These are phyloP conservation scores for Farysia itapuensis DNA, from an alignment of 1,284 basidiomycete species.

Conservation along the genomic window DNA sequence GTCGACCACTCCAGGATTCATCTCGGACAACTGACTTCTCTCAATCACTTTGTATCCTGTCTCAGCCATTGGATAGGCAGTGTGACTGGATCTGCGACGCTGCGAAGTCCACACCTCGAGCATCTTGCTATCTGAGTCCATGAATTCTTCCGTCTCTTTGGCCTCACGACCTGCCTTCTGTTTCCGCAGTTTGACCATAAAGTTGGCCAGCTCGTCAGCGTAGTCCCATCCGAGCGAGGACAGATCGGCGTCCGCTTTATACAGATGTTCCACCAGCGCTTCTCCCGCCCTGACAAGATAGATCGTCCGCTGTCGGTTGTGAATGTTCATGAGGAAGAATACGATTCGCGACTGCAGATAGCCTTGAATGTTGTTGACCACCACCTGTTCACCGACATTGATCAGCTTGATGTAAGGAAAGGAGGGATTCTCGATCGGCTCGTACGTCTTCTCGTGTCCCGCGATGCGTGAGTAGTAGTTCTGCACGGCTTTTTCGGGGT, in stretches of 20 bases:
- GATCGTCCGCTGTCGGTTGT: constrained; percentile 84
- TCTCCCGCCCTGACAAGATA: constrained; percentile 59
- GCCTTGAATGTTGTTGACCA: constrained; percentile 76
- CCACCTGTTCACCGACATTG: constrained; percentile 71
- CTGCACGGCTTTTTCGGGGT: constrained; percentile 82
- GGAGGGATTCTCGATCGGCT: constrained; percentile 75
- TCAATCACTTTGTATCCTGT: constrained; percentile 73
- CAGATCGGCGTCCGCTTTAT: constrained; percentile 96
- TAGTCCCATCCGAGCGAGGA: constrained; percentile 95
- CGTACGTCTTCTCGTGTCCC: constrained; percentile 83
- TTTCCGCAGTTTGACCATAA: constrained; percentile 49
- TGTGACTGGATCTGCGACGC: constrained; percentile 86
- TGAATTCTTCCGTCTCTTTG: constrained; percentile 18
- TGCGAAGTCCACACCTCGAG: constrained; percentile 93
- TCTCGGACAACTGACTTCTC: constrained; percentile 93
- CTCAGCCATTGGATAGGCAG: constrained; percentile 88
- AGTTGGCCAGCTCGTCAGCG: constrained; percentile 67
- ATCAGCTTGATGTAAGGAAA: constrained; percentile 90
- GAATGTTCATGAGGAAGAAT: constrained; percentile 98
- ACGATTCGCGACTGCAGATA: constrained; percentile 84
- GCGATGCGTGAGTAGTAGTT: constrained; percentile 89
- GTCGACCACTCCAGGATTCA: constrained; percentile 82
- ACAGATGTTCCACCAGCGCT: constrained; percentile 89
- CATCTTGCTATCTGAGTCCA: constrained; percentile 21
- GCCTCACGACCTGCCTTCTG: constrained; percentile 13